Base-by-base conservation (phyloP, 306 rosid genomes). In the Cyclanthera cordifolia region DNA sequence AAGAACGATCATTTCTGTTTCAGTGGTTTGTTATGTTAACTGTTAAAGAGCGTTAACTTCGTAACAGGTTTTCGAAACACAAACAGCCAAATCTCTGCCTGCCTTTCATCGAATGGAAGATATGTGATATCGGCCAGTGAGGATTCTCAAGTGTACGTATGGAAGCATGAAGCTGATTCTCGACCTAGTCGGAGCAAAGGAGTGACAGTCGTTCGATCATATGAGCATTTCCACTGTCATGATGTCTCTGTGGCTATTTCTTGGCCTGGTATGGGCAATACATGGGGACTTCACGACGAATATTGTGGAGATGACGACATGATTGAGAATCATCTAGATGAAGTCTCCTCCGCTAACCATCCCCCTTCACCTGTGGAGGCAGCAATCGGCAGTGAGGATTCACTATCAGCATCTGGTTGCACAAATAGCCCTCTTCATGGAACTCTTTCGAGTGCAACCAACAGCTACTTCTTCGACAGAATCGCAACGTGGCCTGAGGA, bases 401-500 rank as follows among this genome's bases (percentile, higher is more conserved):
- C 85, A 2, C 79, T 5, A 25, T 71, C 85, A 24, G 83, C 85
- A 16, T 81, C 90, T 20, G 87, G 82, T 34, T 85, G 74, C 82
- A 73, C 78, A 72, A 82, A 72, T 52, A 85, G 90, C 70, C 93
- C 96, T 37, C 85, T 84, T 57, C 91, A 87, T 10, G 94, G 89
- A 78, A 94, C 91, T 67, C 87, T 94, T 63, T 81, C 91, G 3
- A 82, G 91, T 73, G 95, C 96, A 8, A 79, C 97, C 72, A 85
- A 90, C 76, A 86, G 74, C 73, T 94, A 87, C 79, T 90, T 93
- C 81, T 87, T 90, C 24, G 99, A 94, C 77, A 77, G 97, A 77
- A 90, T 94, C 53, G 97, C 99, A 16, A 94, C 99, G 4, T 90
- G 95, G 95, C 97, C 99, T 0, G 99, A 90, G 80, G 99, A 90